Evolutionary conservation across 805 yeast genomes (phyloP), one percentile per base, ranked within the genome.

Genomic region (Isabelozyma pseudorhagii): DNA sequence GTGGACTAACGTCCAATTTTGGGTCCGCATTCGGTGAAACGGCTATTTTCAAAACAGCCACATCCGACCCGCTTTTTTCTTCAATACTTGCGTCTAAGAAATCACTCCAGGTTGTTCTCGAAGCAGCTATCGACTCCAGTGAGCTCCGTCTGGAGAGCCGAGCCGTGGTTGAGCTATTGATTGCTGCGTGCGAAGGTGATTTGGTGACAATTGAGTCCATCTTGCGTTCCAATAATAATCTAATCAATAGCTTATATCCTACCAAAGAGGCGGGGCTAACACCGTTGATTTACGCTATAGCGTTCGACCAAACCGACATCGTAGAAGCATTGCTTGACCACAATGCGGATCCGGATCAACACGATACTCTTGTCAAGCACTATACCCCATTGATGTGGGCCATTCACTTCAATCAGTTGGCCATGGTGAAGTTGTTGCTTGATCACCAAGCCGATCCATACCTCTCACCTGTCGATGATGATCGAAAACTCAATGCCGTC

Each of bases 321-420:
- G 78, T 78, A 1, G 85, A 84, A 41, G 49, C 60, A 13, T 59
- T 83, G 1, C 61, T 84, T 17, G 55, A 72, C 18, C 69, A 74
- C 41, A 58, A 64, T 11, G 80, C 72, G 5, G 82, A 81, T 56
- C 74, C 80, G 7, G 83, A 84, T 56, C 55, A 69, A 38, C 58
- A 65, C 8, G 92, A 85, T 56, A 67, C 74, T 1, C 48, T 80
- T 18, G 62, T 79, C 21, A 52, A 55, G 38, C 74, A 79, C 2
- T 83, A 81, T 64, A 79, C 89, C 0, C 89, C 97, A 9, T 65
- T 88, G 42, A 89, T 88, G 94, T 89, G 96, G 96, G 92, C 96
- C 0, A 81, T 89, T 3, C 79, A 83, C 56, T 74, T 84, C 55
- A 79, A 82, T 47, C 80, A 81, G 47, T 64, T 78, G 50, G 74